A percentile compares a stretch with the other conserved stretches of the same genome.
Conservation (phyloP, 768 basidiomycete genomes). For the Kwoniella dejecticola region DNA sequence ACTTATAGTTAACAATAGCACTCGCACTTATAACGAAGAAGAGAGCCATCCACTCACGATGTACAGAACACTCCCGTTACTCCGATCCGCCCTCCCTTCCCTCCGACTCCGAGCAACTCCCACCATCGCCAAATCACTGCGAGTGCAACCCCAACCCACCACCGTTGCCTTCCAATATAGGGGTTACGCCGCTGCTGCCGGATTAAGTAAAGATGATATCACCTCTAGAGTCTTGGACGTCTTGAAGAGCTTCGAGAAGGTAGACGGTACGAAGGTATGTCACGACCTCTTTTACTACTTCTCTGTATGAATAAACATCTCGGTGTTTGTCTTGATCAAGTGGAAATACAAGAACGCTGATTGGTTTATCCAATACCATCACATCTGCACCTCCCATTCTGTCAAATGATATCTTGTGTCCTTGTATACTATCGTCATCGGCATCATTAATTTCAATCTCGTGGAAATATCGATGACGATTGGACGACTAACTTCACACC, state of each 20-base stretch:
- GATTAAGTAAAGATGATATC: slow-evolving; percentile 69
- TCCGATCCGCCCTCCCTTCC: slow-evolving; percentile 44
- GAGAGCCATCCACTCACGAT: slow-evolving; percentile 12
- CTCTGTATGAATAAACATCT: no score
- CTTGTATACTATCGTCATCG: background rate
- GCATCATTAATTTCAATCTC: background rate
- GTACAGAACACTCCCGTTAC: slow-evolving; percentile 29
- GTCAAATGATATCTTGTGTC: no score
- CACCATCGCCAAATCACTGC: slow-evolving; percentile 12
- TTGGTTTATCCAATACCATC: slow-evolving; percentile 13
- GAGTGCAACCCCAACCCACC: slow-evolving; percentile 22
- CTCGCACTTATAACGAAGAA: background rate
- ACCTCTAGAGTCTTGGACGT: slow-evolving; percentile 76
- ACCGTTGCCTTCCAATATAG: slow-evolving; percentile 23
- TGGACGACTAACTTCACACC: no score
- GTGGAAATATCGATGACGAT: background rate
- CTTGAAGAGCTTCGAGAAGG: slow-evolving; percentile 86
- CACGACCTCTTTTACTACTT: background rate
- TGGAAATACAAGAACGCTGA: slow-evolving; percentile 14
- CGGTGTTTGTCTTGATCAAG: no score
- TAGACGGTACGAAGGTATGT: slow-evolving; percentile 72
- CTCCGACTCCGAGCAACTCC: slow-evolving; percentile 29
- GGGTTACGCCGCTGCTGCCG: slow-evolving; percentile 67
- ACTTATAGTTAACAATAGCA: no score
- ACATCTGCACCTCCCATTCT: no score